Conservation (phyloP, 148 eudicot species). For the Rhododendron mucronatum region DNA sequence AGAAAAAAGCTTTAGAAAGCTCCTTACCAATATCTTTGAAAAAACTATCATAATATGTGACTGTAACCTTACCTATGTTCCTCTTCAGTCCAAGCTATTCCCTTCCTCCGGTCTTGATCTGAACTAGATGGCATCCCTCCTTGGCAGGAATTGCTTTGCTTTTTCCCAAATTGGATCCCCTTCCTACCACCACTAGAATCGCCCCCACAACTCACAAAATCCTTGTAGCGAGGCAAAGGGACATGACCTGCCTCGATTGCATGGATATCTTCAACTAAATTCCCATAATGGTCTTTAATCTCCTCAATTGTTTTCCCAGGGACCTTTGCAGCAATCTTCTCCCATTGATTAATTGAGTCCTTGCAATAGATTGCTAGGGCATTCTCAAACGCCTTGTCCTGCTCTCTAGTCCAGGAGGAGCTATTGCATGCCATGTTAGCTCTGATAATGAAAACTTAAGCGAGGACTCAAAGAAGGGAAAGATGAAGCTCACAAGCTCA, state of each 20-base stretch:
- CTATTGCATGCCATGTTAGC: slow-evolving; percentile 7
- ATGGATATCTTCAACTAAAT: slow-evolving; percentile 28
- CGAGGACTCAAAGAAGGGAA: neutral
- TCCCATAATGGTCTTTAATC: slow-evolving; percentile 25
- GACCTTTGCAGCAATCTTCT: slow-evolving; percentile 34
- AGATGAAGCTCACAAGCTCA: slow-evolving; percentile 6
- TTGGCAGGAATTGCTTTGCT: slow-evolving; percentile 35
- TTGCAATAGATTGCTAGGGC: slow-evolving; percentile 31
- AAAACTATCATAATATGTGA: neutral
- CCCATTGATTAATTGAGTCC: slow-evolving; percentile 26
- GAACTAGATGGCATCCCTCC: slow-evolving; percentile 49
- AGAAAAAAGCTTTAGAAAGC: neutral
- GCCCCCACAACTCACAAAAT: neutral
- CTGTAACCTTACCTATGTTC: slow-evolving; percentile 70
- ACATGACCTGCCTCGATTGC: slow-evolving; percentile 34
- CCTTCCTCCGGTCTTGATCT: slow-evolving; percentile 67
- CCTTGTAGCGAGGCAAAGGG: slow-evolving; percentile 32
- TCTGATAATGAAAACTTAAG: slow-evolving; percentile 15
- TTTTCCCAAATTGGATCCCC: slow-evolving; percentile 20
- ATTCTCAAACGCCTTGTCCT: slow-evolving; percentile 48
- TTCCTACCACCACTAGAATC: slow-evolving; percentile 7
- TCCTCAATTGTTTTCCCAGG: slow-evolving; percentile 45
- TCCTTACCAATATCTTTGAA: neutral
- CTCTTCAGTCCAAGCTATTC: slow-evolving; percentile 93
- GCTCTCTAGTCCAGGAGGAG: slow-evolving; percentile 38